phyloP scores from a whole-genome alignment of 495 filamentous ascomycete genomes.

The Trichoderma erinaceum region DNA sequence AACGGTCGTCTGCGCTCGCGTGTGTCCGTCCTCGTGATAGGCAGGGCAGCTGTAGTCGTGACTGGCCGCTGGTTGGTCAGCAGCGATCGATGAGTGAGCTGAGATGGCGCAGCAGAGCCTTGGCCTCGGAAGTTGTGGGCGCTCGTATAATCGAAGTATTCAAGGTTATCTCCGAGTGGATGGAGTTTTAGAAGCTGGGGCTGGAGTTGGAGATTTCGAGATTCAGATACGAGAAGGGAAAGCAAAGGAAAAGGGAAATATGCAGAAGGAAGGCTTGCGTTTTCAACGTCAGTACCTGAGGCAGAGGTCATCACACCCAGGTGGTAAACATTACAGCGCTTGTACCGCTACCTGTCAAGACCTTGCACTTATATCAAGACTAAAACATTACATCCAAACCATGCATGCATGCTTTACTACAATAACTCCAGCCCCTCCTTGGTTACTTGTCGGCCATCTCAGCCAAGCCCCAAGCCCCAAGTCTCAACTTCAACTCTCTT shows the following conservation, averaged over 20 bases:
- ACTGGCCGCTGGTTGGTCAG: slow-evolving; percentile 7
- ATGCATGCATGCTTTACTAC: too few relatives aligned
- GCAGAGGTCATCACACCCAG: too few relatives aligned
- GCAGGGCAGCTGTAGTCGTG: background rate
- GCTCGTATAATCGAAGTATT: background rate
- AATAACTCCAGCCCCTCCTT: too few relatives aligned
- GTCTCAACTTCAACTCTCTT: too few relatives aligned
- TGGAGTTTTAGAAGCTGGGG: background rate
- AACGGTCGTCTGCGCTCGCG: slow-evolving; percentile 7
- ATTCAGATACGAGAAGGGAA: background rate
- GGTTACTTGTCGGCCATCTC: too few relatives aligned
- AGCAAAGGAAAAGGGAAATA: background rate
- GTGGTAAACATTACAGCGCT: too few relatives aligned
- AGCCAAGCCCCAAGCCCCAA: too few relatives aligned
- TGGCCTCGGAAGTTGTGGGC: background rate
- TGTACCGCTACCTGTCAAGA: too few relatives aligned
- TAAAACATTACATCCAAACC: too few relatives aligned
- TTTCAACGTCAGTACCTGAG: too few relatives aligned
- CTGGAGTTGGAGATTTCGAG: background rate
- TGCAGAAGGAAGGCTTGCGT: background rate
- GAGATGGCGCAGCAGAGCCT: slow-evolving; percentile 6
- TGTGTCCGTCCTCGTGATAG: slow-evolving; percentile 11
- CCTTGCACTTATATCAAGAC: too few relatives aligned
- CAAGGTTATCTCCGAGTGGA: background rate
- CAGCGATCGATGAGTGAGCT: background rate